Evolutionary conservation across 2,329 filamentous ascomycete genomes (phyloP), one percentile per base, ranked within the genome.

Genomic region (Claviceps spartinae): DNA sequence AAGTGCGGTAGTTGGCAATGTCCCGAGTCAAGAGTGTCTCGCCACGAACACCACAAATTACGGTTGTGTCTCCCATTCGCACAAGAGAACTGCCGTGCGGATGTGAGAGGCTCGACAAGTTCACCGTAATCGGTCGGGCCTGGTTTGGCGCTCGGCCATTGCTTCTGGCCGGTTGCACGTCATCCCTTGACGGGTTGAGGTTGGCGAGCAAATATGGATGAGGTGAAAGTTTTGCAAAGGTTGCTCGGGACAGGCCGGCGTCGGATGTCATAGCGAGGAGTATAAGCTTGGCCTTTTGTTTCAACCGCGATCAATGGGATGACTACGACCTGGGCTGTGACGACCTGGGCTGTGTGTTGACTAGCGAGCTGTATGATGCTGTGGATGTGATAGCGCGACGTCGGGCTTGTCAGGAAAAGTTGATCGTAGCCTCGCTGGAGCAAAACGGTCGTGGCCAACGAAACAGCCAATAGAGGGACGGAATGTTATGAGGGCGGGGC

Each of bases 21-120:
- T 88, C 82, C 48, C 78, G 76, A 2, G 85, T 83, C 47, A 83
- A 75, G 26, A 98, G 73, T 6, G 95, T 83, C 69, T 98, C 93
- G 50, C 78, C 90, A 45, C 91, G 82, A 20, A 98, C 82, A 53
- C 91, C 93, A 64, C 90, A 96, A 40, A 98, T 90, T n/a, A 90
- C 88, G 1, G 88, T 89, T 1, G 91, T 97, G 66, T 94, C 88
- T 47, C 93, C 93, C 49, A 86, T 74, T 38, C 93, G 81, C 48
- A 97, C 86, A 0, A 97, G 84, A 1, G 91, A 85, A 61, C 88
- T 94, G 49, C 93, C 93, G 64, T 95, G 84, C 52, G 88, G 85
- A 66, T 98, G 89, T 0, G 88, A 87, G 48, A 98, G 74, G 22
- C 88, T 93, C 26, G 86, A 86, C 0, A 82, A 81, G 67, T 96